Base-by-base conservation (phyloP, 345 rosid species). In the Crucihimalaya himalaica region DNA sequence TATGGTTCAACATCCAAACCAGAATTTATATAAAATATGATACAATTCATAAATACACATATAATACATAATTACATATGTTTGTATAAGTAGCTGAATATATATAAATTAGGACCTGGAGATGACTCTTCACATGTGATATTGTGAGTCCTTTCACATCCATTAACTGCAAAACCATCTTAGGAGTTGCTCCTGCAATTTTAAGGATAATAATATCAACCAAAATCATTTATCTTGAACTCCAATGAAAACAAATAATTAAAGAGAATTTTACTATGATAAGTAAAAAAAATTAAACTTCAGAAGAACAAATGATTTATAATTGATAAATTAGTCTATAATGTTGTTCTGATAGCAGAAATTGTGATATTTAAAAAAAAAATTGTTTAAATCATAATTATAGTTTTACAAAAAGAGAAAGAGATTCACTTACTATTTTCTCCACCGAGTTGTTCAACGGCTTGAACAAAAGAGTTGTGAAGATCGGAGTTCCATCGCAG, bases 401-500 rank as follows among this genome's bases (percentile, higher is more conserved):
- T 23, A 15, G 3, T 27, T 27, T 74, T 10, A 37, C 4, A 20
- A 61, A 20, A 15, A 32, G 10, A 50, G 6, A 60, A 59, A 55
- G 15, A 0, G 58, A 54, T 15, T n/a, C 21, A 74, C 88, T 84
- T 70, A 88, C 97, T 83, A 1, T 85, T 82, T 76, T 86, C 92
- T 15, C 97, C 97, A 8, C 97, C 97, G 3, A 92, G 92, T 76
- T 83, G 84, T 62, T 88, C 88, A 25, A 92, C 85, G 3, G 94
- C 96, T 54, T 80, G 87, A 66, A 86, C 66, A 66, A 92, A 92
- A 47, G 87, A 81, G 63, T 83, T 86, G 80, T 92, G 97, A 64
- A 92, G 97, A 79, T 89, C 97, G 0, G 87, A 86, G 14, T 85
- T 83, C 97, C 97, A 92, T 19, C 89, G 84, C 64, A 89, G 85